phyloP scores from a whole-genome alignment of 2,329 filamentous ascomycete species.

The Aspergillus melleus region DNA sequence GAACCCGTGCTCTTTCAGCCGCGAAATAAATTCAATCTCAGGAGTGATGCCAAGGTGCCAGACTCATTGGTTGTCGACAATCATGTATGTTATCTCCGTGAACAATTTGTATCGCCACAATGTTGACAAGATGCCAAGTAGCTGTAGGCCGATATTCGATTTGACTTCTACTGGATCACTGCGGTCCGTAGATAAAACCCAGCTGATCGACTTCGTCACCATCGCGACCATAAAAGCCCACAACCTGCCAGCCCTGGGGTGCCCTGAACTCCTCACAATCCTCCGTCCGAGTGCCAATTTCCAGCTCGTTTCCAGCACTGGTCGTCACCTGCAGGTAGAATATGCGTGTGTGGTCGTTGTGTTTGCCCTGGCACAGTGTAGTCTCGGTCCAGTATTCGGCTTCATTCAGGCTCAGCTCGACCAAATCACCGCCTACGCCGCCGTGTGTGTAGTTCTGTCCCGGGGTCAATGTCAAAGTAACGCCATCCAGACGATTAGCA shows the following conservation, averaged over 20 bases:
- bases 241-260: slow-evolving; percentile 52
- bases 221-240: slow-evolving; percentile 54
- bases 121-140: not conserved
- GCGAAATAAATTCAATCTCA: no score
- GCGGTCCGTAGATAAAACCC: slow-evolving; percentile 34
- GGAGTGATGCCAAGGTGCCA: no score
- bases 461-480: slow-evolving; percentile 50
- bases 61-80: no score
- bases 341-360: slow-evolving; percentile 49
- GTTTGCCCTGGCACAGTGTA: slow-evolving; percentile 53
- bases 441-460: slow-evolving; percentile 55
- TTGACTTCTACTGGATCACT: not conserved
- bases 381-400: slow-evolving; percentile 53
- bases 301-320: slow-evolving; percentile 48
- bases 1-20: not conserved
- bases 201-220: slow-evolving; percentile 60
- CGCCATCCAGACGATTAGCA: slow-evolving; percentile 51
- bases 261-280: slow-evolving; percentile 52
- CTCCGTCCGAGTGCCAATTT: slow-evolving; percentile 47
- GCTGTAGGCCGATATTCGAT: not conserved
- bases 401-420: slow-evolving; percentile 45
- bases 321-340: slow-evolving; percentile 59
- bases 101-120: no score
- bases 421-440: slow-evolving; percentile 51
- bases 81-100: no score